Base-by-base conservation (phyloP, 2,329 filamentous ascomycete genomes). In the Arthrobotrys pseudoclavata region DNA sequence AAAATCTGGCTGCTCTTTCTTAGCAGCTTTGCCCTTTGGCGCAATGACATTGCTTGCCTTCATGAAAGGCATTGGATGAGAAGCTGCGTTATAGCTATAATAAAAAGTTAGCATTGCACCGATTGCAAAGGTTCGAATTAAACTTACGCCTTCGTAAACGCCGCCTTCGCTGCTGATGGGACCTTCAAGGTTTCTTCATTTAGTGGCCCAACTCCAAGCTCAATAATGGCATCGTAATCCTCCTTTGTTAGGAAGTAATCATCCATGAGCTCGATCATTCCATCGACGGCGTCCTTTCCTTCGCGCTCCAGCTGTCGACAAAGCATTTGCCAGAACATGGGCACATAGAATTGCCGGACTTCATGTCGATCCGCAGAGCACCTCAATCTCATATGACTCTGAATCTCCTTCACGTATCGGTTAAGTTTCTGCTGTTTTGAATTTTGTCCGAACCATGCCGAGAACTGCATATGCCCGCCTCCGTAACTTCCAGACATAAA, bases 231-330 rank as follows among this genome's bases (percentile, higher is more conserved):
- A 82, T 99, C 96, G 84, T 95, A 97, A 83, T 99, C 96, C 24
- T 99, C 96, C 79, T 92, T 91, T 0, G 96, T 98, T 71, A 99
- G 86, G 84, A 91, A 99, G 84, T 99, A 99, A 83, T 91, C 94
- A 83, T 99, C 96, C 96, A 99, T 98, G 67, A 97, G 87, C 67
- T 96, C 89, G 82, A 99, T 99, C 67, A 97, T 91, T 1, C 92
- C 91, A 0, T 89, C 87, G 3, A 97, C 91, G 6, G 88, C 88
- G 0, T 96, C 94, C 82, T 93, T 96, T 81, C 96, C 96, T 71
- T 96, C 91, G 0, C 86, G 83, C 81, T 93, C 88, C 67, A 99
- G 86, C 74, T 89, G 88, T 81, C 91, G 90, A 80, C 97, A 87
- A 22, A 95, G 87, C 82, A 91, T 89, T 53, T 91, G 88, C 93